These are phyloP conservation scores for Stygiomarasmius scandens DNA, from an alignment of 1,284 basidiomycete species.

Conservation along the genomic window DNA sequence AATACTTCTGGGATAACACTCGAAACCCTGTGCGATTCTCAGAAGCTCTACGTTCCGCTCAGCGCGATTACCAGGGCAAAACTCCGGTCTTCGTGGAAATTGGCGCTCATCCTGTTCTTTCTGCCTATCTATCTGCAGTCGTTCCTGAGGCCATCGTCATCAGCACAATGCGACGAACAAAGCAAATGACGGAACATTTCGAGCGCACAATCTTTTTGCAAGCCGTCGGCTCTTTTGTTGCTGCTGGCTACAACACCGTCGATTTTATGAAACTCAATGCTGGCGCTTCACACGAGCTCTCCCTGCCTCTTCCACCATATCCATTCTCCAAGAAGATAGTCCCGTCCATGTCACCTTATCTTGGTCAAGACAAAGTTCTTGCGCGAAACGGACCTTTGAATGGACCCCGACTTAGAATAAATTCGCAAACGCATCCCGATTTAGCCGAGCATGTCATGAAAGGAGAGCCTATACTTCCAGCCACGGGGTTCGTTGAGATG, in stretches of 20 bases:
- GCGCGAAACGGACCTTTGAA: conserved; percentile 30
- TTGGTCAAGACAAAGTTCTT: conserved; percentile 15
- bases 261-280: conserved; percentile 15
- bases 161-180: conserved; percentile 28
- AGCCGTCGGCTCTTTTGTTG: conserved; percentile 23
- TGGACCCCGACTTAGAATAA: conserved; percentile 30
- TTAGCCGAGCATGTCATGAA: conserved; percentile 40
- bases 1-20: conserved; percentile 28
- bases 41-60: conserved; percentile 13
- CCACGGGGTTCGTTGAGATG: conserved; percentile 39
- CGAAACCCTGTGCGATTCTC: conserved; percentile 26
- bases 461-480: conserved; percentile 39
- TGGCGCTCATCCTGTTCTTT: conserved; percentile 35
- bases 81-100: conserved; percentile 29
- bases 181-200: conserved; percentile 9
- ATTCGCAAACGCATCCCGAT: conserved; percentile 32
- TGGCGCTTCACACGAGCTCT: background rate
- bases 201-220: conserved; percentile 21
- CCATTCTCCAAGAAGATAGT: conserved; percentile 18
- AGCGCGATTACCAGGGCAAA: conserved; percentile 3
- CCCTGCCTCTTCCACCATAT: conserved; percentile 15
- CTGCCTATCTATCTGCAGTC: conserved; percentile 27
- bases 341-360: conserved; percentile 8
- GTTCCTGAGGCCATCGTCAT: conserved; percentile 18
- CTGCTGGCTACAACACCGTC: conserved; percentile 21